Evolutionary conservation across 2,329 filamentous ascomycete genomes (phyloP).

Genomic region (Diaporthe amygdali): DNA sequence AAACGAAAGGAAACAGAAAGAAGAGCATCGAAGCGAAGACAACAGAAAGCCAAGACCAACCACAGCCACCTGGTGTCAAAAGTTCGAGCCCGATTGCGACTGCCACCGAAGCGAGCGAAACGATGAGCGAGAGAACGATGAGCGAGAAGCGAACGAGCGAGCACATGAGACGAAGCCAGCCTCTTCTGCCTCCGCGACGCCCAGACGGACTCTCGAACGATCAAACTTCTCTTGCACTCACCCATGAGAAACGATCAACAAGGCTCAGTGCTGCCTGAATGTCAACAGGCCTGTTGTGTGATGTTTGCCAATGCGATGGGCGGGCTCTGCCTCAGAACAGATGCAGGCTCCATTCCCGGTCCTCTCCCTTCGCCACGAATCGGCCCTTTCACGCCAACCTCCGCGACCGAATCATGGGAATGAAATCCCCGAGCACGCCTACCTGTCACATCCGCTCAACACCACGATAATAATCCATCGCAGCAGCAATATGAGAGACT

Average conservation of each 20-base stretch:
- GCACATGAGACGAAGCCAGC: background rate
- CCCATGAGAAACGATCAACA: background rate
- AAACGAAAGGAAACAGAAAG: background rate
- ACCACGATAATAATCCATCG: background rate
- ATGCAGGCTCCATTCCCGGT: conserved; percentile 1
- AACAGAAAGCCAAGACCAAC: background rate
- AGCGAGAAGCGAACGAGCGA: background rate
- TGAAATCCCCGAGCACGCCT: background rate
- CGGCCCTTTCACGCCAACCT: conserved; percentile 1
- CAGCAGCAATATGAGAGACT: background rate
- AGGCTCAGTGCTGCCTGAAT: conserved; percentile 1
- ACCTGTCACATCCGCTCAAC: background rate
- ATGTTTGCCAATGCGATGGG: background rate
- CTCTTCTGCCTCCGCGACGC: background rate
- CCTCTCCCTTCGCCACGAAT: conserved; percentile 12
- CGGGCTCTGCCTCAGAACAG: conserved; percentile 1
- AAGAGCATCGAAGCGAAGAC: background rate
- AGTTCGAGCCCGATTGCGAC: background rate
- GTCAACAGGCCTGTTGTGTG: background rate
- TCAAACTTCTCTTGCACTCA: background rate
- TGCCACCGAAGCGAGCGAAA: background rate
- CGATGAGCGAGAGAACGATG: background rate
- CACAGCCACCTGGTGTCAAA: background rate
- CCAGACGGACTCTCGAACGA: background rate
- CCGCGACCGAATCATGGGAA: background rate